Base-by-base conservation (phyloP, 768 basidiomycete species). In the Tricholoma furcatifolium region DNA sequence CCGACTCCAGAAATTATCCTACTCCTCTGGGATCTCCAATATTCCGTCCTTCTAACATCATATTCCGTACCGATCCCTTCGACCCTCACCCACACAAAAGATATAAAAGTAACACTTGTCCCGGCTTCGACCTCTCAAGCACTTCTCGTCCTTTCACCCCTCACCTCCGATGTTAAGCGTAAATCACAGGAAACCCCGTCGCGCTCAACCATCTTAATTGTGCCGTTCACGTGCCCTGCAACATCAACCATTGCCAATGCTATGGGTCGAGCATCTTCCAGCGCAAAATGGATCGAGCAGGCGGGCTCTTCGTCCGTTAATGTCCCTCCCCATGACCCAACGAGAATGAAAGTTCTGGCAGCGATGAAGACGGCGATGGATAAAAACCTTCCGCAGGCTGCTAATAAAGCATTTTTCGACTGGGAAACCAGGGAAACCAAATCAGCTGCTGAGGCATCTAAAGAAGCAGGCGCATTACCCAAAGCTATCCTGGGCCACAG, bases 21-120 rank as follows among this genome's bases (percentile, higher is more conserved):
- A 24, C 79, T 84, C 15, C 64, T 88, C 24, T 88, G 87, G 85
- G 86, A 88, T 56, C 69, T 88, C 18, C 82, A 82, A 54, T 88
- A 84, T 57, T 80, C 81, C 15, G 80, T 87, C 31, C 68, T 88
- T 20, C 72, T 88, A n/a, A 71, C 83, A 2, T 73, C 76, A 5
- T 76, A 83, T 35, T 62, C 67, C 7, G 67, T 86, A 38, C 65
- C 83, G 1, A 63, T 82, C 12, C 83, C 87, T 0, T 68, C 78
- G 1, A 62, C 73, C 18, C 53, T 81, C 14, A 59, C 70, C 0
- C 51, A 64, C 44, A 62, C 65, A 2, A 60, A 69, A 24, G 60
- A 62, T 21, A 46, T 65, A 17, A 41, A 56, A 4, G 56, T 75
- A 11, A 54, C 59, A 7, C 66, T 78, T 9, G 58, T 69, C 6